A percentile compares a stretch with the other conserved stretches of the same genome.
phyloP scores from a whole-genome alignment of 2,329 filamentous ascomycete species.

The Colletotrichum caudatum region DNA sequence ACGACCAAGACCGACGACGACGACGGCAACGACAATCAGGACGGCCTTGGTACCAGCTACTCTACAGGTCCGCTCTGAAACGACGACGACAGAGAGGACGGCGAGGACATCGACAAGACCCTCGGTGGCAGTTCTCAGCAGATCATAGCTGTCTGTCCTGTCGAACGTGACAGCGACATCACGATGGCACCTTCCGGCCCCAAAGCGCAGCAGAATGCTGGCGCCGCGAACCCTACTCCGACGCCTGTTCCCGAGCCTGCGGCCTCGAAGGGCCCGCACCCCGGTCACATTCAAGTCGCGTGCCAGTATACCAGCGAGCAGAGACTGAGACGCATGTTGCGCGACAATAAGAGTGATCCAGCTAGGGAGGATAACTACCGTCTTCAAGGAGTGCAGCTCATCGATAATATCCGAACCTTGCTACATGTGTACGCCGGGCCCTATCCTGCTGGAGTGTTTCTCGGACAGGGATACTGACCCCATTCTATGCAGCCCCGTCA shows the following conservation, averaged over 20 bases:
- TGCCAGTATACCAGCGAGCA: constrained; percentile 86
- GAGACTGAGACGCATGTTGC: constrained; percentile 79
- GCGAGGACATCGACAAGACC: background rate
- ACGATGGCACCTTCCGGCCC: constrained; percentile 38
- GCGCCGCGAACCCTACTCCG: constrained; percentile 20
- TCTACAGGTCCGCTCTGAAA: background rate
- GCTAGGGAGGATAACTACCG: constrained; percentile 84
- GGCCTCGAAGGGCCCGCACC: constrained; percentile 55
- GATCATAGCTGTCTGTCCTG: background rate
- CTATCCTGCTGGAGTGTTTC: background rate
- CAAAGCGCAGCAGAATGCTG: constrained; percentile 37
- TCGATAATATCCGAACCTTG: constrained; percentile 83
- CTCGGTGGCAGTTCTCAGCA: background rate
- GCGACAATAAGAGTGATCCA: constrained; percentile 76
- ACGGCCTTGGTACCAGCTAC: background rate
- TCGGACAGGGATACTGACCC: constrained; percentile 29
- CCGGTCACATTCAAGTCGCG: constrained; percentile 62
- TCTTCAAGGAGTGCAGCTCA: constrained; percentile 88
- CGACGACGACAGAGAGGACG: background rate
- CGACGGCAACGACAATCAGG: background rate
- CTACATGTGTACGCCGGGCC: constrained; percentile 77
- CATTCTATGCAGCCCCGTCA: constrained; percentile 73
- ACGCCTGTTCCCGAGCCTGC: constrained; percentile 16
- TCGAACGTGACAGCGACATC: constrained; percentile 7
- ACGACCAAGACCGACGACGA: background rate